A percentile compares a stretch with the other conserved stretches of the same genome.
Conservation (phyloP, 2,329 filamentous ascomycete species). For the Trichoderma polysporum region DNA sequence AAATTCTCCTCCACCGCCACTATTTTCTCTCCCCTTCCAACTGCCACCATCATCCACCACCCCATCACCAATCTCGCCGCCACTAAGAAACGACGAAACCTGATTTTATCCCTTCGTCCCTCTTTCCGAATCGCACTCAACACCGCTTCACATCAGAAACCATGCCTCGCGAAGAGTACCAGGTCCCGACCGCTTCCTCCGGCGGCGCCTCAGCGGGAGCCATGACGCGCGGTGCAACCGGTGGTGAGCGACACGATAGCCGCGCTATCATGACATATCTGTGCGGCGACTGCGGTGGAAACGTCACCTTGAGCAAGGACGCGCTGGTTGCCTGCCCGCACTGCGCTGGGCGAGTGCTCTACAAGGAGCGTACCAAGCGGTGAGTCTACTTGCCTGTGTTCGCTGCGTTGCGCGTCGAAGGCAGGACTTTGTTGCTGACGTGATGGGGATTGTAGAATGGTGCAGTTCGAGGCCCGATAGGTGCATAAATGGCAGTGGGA, state of each 20-base stretch:
- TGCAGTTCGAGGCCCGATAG: conserved; percentile 93
- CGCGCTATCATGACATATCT: conserved; percentile 41
- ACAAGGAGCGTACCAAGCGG: conserved; percentile 98
- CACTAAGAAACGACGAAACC: background rate
- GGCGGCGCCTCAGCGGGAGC: conserved; percentile 43
- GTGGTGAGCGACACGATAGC: conserved; percentile 42
- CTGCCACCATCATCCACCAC: background rate
- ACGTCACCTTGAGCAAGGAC: conserved; percentile 43
- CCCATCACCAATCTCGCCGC: background rate
- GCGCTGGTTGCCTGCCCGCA: conserved; percentile 51
- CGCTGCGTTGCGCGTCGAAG: background rate
- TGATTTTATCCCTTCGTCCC: background rate
- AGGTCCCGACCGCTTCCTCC: conserved; percentile 58
- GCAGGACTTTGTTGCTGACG: background rate
- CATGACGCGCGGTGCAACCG: conserved; percentile 37
- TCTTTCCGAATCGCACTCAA: background rate
- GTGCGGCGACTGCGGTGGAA: conserved; percentile 46
- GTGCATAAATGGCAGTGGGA: background rate
- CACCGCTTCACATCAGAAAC: background rate
- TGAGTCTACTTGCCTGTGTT: conserved; percentile 46
- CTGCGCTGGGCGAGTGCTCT: conserved; percentile 91
- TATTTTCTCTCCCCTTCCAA: conserved; percentile 22
- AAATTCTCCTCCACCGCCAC: conserved; percentile 24
- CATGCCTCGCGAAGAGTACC: conserved; percentile 75
- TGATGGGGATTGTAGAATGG: conserved; percentile 65